Percentiles rank a stretch among this genome's conserved stretches.
Conservation (phyloP, 805 yeast genomes). For the Barnettozyma populi region DNA sequence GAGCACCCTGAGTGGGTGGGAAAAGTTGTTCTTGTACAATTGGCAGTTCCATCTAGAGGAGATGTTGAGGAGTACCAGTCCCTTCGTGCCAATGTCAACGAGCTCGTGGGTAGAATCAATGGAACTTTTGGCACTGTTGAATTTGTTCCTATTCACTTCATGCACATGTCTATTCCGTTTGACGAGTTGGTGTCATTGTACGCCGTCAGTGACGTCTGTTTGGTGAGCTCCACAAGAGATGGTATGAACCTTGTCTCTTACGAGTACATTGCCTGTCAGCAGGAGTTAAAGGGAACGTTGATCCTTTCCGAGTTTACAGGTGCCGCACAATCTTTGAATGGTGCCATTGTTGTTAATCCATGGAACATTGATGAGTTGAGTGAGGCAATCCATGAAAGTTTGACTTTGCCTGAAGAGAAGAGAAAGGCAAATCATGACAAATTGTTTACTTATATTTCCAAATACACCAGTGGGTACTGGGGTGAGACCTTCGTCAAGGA, state of each 20-base stretch:
- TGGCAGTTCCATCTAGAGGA: constrained; percentile 96
- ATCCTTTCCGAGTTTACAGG: constrained; percentile 95
- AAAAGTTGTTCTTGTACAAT: constrained; percentile 90
- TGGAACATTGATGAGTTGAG: constrained; percentile 97
- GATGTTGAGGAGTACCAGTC: constrained; percentile 98
- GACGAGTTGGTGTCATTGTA: constrained; percentile 88
- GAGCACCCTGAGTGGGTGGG: constrained; percentile 99
- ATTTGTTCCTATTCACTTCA: constrained; percentile 94
- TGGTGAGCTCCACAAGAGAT: constrained; percentile 92
- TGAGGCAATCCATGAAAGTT: constrained; percentile 77
- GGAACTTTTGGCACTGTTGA: constrained; percentile 96
- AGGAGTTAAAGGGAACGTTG: constrained; percentile 76
- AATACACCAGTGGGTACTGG: constrained; percentile 96
- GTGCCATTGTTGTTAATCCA: constrained; percentile 90
- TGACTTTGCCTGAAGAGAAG: constrained; percentile 82
- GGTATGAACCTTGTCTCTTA: constrained; percentile 97
- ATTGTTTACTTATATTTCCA: constrained; percentile 80
- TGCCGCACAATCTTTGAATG: constrained; percentile 97
- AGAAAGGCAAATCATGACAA: constrained; percentile 72
- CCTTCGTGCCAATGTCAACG: constrained; percentile 89
- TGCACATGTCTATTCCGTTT: constrained; percentile 89
- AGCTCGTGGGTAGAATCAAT: constrained; percentile 92
- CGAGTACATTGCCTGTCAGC: constrained; percentile 95
- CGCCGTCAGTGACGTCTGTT: constrained; percentile 80
- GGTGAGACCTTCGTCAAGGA: constrained; percentile 94